Evolutionary conservation across 345 rosid genomes (phyloP).

Genomic region (Syzygium aromaticum): DNA sequence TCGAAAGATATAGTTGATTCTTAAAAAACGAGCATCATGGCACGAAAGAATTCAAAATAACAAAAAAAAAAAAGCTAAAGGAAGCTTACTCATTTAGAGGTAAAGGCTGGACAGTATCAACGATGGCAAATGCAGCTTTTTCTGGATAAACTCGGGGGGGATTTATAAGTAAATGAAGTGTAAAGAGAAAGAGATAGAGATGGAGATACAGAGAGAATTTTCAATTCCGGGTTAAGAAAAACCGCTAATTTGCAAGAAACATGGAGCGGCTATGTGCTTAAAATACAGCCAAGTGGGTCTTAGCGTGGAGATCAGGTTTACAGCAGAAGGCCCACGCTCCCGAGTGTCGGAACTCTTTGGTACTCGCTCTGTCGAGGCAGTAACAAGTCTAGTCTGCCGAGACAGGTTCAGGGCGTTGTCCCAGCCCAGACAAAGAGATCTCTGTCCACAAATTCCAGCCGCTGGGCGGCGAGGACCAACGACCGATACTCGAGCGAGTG

Average conservation of each 20-base stretch:
- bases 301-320: neutral
- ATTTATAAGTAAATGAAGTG: neutral
- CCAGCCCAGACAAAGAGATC: neutral
- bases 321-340: neutral
- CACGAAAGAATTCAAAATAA: neutral
- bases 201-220: neutral
- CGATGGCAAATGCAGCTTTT: neutral
- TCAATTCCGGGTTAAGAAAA: neutral
- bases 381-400: neutral
- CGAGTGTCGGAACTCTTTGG: neutral
- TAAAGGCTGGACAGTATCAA: neutral
- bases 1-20: neutral
- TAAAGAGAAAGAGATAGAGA: slow-evolving; percentile 1
- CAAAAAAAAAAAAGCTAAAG: neutral
- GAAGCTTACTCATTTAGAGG: neutral
- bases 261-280: neutral
- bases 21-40: neutral
- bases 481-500: neutral
- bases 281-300: neutral
- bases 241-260: neutral
- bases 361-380: neutral
- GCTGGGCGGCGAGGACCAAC: neutral
- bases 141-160: neutral
- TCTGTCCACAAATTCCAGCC: slow-evolving; percentile 1
- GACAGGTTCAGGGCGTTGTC: neutral